A percentile compares a stretch with the other conserved stretches of the same genome.
These are phyloP conservation scores for Kernera saxatilis DNA, from an alignment of 345 rosid species.

Conservation along the genomic window DNA sequence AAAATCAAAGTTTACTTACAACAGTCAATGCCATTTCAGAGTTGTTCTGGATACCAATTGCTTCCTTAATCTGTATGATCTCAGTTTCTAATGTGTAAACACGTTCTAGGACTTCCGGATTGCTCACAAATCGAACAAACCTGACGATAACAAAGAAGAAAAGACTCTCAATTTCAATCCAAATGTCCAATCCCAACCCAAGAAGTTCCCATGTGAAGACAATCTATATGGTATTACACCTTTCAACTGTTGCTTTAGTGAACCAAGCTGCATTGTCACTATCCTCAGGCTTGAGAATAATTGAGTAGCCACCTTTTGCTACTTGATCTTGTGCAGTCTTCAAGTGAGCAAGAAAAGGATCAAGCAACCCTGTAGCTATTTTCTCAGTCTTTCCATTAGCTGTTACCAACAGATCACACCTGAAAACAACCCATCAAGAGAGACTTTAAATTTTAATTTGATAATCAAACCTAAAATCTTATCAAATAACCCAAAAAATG, in stretches of 20 bases:
- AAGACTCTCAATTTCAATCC: background rate
- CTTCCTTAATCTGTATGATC: conserved; percentile 88
- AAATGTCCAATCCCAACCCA: background rate
- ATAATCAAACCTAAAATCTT: background rate
- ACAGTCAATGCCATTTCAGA: conserved; percentile 42
- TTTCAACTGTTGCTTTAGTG: conserved; percentile 74
- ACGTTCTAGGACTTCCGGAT: conserved; percentile 83
- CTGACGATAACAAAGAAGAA: conserved; percentile 34
- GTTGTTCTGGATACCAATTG: conserved; percentile 73
- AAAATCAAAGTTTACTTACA: conserved; percentile 38
- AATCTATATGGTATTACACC: conserved; percentile 31
- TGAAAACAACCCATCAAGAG: conserved; percentile 10
- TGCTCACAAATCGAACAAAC: conserved; percentile 99
- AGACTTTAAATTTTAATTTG: background rate
- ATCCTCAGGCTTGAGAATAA: conserved; percentile 63
- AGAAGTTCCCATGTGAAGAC: background rate
- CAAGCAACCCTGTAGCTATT: conserved; percentile 82
- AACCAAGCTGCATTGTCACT: conserved; percentile 66
- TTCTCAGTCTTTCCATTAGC: conserved; percentile 82
- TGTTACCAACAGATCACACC: conserved; percentile 84
- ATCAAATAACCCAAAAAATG: background rate
- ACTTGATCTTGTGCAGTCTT: conserved; percentile 78
- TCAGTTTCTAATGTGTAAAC: conserved; percentile 80
- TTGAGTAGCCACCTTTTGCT: conserved; percentile 88
- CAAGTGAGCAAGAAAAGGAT: conserved; percentile 86